Conservation (phyloP, 768 basidiomycete genomes). For the Antrodiella citrinella region DNA sequence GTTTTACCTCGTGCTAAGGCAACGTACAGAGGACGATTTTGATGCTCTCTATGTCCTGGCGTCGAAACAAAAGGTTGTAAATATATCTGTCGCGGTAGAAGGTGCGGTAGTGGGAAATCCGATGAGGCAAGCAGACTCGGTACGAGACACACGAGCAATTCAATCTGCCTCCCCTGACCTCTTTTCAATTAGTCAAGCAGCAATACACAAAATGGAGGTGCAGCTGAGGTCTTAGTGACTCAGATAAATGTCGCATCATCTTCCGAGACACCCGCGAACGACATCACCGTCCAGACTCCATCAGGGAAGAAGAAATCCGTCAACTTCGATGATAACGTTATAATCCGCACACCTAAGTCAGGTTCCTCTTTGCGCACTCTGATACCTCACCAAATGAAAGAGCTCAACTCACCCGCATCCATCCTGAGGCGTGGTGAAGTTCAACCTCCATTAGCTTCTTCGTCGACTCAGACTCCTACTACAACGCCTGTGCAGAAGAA, state of each 20-base stretch:
- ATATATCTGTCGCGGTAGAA: constrained; percentile 9
- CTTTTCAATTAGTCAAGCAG: no score
- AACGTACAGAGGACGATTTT: constrained; percentile 71
- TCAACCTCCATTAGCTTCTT: neutral
- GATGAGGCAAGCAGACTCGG: constrained; percentile 21
- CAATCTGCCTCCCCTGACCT: no score
- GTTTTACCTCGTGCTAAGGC: no score
- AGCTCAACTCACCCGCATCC: neutral
- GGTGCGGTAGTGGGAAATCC: constrained; percentile 17
- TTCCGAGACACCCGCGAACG: neutral
- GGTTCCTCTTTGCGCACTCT: neutral
- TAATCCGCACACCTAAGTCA: neutral
- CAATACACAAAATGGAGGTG: no score
- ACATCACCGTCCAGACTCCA: neutral
- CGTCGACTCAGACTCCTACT: no score
- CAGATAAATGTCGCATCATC: no score
- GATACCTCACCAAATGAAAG: no score
- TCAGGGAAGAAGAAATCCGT: constrained; percentile 15
- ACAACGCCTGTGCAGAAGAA: constrained; percentile 2
- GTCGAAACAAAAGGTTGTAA: constrained; percentile 12
- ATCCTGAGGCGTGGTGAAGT: neutral
- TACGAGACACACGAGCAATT: no score
- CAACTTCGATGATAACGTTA: neutral
- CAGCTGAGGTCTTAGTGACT: no score
- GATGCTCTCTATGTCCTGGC: constrained; percentile 56